A percentile compares a stretch with the other conserved stretches of the same genome.
phyloP scores from a whole-genome alignment of 1,284 basidiomycete genomes.

The Xerocomus nothofagi region DNA sequence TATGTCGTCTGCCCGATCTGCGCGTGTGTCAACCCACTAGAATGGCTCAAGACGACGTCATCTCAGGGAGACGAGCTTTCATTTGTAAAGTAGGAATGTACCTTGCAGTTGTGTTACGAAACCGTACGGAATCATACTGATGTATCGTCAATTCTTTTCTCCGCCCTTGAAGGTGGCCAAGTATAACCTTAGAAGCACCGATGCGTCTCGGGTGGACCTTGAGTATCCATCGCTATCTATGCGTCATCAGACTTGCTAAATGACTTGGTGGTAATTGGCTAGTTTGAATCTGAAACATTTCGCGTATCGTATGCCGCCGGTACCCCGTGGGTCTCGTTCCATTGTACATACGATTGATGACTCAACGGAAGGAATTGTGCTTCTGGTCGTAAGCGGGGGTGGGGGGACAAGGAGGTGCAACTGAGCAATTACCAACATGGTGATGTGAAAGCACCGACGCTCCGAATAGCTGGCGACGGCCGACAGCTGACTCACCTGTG shows the following conservation, averaged over 20 bases:
- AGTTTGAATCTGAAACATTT: slow-evolving; percentile 2
- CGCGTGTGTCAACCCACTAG: not conserved
- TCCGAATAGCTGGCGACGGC: not conserved
- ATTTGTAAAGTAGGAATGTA: slow-evolving; percentile 1
- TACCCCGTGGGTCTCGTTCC: not conserved
- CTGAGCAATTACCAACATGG: not conserved
- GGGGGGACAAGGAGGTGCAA: not conserved
- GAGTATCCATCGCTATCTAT: not conserved
- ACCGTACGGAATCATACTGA: too few relatives aligned
- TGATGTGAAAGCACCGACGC: not conserved
- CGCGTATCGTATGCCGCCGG: not conserved
- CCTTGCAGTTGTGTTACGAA: not conserved
- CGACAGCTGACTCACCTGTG: not conserved
- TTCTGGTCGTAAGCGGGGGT: not conserved
- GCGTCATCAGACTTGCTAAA: not conserved
- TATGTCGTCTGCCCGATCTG: slow-evolving; percentile 6
- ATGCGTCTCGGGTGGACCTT: not conserved
- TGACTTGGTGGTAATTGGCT: not conserved
- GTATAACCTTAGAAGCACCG: not conserved
- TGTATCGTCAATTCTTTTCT: too few relatives aligned
- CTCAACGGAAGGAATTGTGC: not conserved
- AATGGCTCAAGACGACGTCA: slow-evolving; percentile 16
- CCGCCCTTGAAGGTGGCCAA: not conserved
- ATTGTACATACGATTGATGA: not conserved
- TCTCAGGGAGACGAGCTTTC: not conserved